Percentiles rank a stretch among this genome's conserved stretches.
These are phyloP conservation scores for Cucurbita moschata DNA, from an alignment of 306 rosid genomes.

Conservation along the genomic window DNA sequence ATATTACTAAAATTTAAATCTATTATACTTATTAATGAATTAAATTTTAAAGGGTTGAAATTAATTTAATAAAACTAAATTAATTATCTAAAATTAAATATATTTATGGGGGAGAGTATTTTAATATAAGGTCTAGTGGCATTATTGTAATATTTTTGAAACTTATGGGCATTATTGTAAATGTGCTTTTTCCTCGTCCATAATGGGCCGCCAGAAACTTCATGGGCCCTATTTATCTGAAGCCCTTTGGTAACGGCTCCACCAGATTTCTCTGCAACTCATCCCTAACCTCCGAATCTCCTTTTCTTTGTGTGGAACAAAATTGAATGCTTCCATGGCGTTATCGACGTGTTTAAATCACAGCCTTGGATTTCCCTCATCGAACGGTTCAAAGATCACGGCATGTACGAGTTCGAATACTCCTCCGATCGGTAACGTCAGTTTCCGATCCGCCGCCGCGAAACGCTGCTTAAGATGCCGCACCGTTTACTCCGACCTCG, in stretches of 20 bases:
- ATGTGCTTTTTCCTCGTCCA: not conserved
- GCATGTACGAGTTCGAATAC: constrained; percentile 18
- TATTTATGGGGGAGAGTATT: too few relatives aligned
- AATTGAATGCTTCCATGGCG: constrained; percentile 16
- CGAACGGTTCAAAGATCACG: constrained; percentile 13
- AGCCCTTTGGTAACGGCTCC: not conserved
- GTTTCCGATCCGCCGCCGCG: constrained; percentile 17
- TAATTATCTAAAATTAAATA: too few relatives aligned
- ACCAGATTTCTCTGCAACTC: not conserved
- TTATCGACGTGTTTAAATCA: not conserved
- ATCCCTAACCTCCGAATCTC: not conserved
- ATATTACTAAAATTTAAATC: too few relatives aligned
- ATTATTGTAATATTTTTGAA: too few relatives aligned
- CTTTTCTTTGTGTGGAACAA: not conserved
- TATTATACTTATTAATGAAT: too few relatives aligned
- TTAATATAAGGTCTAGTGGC: too few relatives aligned
- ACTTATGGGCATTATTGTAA: too few relatives aligned
- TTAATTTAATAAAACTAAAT: too few relatives aligned
- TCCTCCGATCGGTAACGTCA: not conserved
- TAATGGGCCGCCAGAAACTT: not conserved
- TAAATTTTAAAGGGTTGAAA: too few relatives aligned
- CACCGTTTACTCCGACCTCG: constrained; percentile 36
- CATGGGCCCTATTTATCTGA: not conserved
- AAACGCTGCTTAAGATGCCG: constrained; percentile 56
- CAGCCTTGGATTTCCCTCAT: not conserved